Conservation (phyloP, 352 stramenopile species). For the Pythium rishiriense region DNA sequence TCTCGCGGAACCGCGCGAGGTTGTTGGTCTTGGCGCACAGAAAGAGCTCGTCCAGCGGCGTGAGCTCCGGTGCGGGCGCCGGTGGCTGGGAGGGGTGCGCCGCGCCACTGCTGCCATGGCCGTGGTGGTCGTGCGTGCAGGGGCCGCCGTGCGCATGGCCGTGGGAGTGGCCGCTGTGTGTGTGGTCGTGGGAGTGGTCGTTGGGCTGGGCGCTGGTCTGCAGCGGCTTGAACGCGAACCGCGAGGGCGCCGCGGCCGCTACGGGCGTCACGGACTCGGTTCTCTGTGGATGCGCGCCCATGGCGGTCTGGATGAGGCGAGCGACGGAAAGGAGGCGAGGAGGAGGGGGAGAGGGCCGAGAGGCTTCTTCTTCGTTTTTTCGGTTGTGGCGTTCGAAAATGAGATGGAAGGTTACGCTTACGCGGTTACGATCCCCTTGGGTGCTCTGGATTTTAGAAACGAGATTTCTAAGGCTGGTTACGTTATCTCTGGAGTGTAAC, state of each 20-base stretch:
- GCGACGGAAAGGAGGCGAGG: background rate
- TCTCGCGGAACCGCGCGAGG: conserved; percentile 47
- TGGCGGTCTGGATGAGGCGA: background rate
- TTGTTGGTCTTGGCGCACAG: conserved; percentile 61
- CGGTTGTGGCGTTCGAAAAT: background rate
- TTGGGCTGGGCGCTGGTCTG: conserved; percentile 11
- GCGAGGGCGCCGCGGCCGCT: conserved; percentile 1
- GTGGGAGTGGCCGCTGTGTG: background rate
- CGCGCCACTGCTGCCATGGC: background rate
- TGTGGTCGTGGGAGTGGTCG: background rate
- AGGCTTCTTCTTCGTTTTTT: background rate
- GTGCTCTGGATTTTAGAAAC: no score
- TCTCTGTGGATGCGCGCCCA: background rate
- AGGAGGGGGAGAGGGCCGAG: background rate
- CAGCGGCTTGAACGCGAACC: conserved; percentile 15
- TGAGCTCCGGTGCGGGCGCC: conserved; percentile 9
- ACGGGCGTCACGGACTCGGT: background rate
- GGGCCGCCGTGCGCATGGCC: conserved; percentile 1
- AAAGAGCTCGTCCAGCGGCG: conserved; percentile 67
- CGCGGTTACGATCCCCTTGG: no score
- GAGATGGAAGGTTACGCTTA: background rate
- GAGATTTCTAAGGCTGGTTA: background rate
- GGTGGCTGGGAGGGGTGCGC: conserved; percentile 2
- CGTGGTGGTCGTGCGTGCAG: conserved; percentile 1
- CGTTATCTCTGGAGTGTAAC: conserved; percentile 16